Evolutionary conservation across 106 monocot species (phyloP).

Genomic region (Dioscorea alata): DNA sequence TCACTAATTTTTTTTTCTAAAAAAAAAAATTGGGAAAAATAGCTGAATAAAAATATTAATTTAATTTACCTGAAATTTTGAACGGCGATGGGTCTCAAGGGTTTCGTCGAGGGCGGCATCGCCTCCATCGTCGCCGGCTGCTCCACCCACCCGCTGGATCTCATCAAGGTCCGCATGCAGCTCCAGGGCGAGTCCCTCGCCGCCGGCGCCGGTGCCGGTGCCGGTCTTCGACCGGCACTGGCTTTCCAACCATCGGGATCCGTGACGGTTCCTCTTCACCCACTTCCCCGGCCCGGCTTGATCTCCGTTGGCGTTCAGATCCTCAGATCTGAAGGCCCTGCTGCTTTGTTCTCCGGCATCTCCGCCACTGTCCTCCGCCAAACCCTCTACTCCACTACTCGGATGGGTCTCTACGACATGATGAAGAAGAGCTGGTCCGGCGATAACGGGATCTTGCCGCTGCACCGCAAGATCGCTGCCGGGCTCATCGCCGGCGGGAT

Average conservation of each 20-base stretch:
- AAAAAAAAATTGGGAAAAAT: neutral
- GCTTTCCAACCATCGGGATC: conserved; percentile 1
- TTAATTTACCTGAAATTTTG: neutral
- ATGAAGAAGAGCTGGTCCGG: conserved; percentile 46
- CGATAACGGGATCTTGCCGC: conserved; percentile 21
- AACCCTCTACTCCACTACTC: conserved; percentile 62
- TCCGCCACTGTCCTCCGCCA: conserved; percentile 72
- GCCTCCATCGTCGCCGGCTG: conserved; percentile 81
- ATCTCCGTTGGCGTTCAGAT: conserved; percentile 52
- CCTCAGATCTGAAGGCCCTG: conserved; percentile 43
- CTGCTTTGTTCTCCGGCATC: conserved; percentile 56
- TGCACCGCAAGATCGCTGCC: conserved; percentile 60
- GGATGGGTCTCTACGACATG: conserved; percentile 72
- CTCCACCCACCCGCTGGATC: conserved; percentile 79
- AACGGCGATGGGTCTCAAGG: conserved; percentile 60
- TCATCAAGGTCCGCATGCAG: conserved; percentile 90
- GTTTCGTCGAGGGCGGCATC: conserved; percentile 75
- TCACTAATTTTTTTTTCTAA: neutral
- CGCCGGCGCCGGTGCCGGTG: neutral
- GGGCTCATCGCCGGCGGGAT: conserved; percentile 57
- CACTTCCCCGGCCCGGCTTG: conserved; percentile 26
- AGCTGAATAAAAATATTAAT: neutral
- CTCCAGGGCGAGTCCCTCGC: conserved; percentile 48
- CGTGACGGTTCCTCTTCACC: neutral
- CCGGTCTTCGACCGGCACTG: neutral